Percentiles rank a stretch among this genome's conserved stretches.
These are phyloP conservation scores for Nigrospora oryzae DNA, from an alignment of 2,329 filamentous ascomycete genomes.

Conservation along the genomic window DNA sequence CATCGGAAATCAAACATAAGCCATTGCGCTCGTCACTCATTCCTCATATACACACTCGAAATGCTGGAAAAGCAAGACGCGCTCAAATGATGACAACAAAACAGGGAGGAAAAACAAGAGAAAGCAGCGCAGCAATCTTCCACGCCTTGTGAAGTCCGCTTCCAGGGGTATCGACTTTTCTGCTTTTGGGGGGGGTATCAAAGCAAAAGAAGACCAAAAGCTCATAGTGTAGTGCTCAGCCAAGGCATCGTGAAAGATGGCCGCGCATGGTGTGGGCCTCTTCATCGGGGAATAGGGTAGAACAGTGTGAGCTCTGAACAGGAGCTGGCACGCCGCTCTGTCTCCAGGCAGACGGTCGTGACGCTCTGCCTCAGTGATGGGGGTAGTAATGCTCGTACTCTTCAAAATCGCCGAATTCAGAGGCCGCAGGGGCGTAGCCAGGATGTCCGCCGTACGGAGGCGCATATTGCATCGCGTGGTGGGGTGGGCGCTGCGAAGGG, in stretches of 20 bases:
- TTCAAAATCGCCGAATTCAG: too few species aligned
- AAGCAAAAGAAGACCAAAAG: not conserved
- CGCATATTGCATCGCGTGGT: slow-evolving; percentile 3
- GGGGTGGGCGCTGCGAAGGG: not conserved
- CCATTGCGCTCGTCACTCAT: slow-evolving; percentile 14
- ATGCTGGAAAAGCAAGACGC: slow-evolving; percentile 9
- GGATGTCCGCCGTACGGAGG: slow-evolving; percentile 1
- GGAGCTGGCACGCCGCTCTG: too few species aligned
- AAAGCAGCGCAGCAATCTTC: slow-evolving; percentile 4
- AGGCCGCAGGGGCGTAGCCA: not conserved
- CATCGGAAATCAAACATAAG: slow-evolving; percentile 11
- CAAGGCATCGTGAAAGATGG: too few species aligned
- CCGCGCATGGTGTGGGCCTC: too few species aligned
- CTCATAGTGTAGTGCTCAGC: slow-evolving; percentile 1
- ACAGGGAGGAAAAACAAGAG: slow-evolving; percentile 8
- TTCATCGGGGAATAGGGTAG: too few species aligned
- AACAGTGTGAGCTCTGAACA: too few species aligned
- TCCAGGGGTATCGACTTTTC: slow-evolving; percentile 12
- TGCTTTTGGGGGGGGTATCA: not conserved
- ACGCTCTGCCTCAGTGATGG: not conserved
- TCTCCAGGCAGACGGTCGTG: too few species aligned
- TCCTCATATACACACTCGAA: slow-evolving; percentile 18
- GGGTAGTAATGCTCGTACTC: not conserved
- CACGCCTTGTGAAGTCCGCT: slow-evolving; percentile 5
- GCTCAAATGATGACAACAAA: slow-evolving; percentile 8